phyloP scores from a whole-genome alignment of 768 basidiomycete genomes.

The Trametes sanguinea region DNA sequence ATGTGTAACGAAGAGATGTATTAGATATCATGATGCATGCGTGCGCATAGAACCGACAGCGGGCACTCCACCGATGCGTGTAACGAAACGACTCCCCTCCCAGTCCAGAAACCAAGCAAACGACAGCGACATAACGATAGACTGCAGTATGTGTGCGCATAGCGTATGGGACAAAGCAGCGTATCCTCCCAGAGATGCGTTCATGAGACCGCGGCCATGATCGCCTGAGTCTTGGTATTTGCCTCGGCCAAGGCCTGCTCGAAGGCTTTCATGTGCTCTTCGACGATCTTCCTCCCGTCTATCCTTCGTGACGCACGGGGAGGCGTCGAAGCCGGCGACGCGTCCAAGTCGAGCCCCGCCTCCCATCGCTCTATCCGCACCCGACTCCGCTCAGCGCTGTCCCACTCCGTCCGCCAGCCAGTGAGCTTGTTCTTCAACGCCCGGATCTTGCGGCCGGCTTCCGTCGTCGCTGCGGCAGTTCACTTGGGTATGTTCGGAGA shows the following conservation, averaged over 20 bases:
- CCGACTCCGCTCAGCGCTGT: slow-evolving; percentile 81
- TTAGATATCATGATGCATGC: slow-evolving; percentile 20
- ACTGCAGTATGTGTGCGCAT: not conserved
- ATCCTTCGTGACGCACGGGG: slow-evolving; percentile 44
- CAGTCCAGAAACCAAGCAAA: slow-evolving; percentile 17
- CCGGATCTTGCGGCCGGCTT: slow-evolving; percentile 84
- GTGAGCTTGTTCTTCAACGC: slow-evolving; percentile 82
- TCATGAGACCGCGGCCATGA: slow-evolving; percentile 67
- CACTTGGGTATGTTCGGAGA: slow-evolving; percentile 88
- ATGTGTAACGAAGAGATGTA: slow-evolving; percentile 22
- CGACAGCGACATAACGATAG: slow-evolving; percentile 20
- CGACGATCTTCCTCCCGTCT: slow-evolving; percentile 72
- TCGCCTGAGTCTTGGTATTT: slow-evolving; percentile 73
- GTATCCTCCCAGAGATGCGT: not conserved
- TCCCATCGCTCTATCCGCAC: slow-evolving; percentile 82
- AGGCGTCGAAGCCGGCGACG: slow-evolving; percentile 31
- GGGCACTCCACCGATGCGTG: not conserved
- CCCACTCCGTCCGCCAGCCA: slow-evolving; percentile 80
- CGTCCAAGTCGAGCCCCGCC: slow-evolving; percentile 51
- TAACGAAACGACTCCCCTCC: slow-evolving; percentile 1
- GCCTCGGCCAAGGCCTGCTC: slow-evolving; percentile 73
- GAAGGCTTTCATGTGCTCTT: slow-evolving; percentile 78
- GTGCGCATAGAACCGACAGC: slow-evolving; percentile 10
- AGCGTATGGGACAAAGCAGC: not conserved
- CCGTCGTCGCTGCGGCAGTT: slow-evolving; percentile 82